phyloP scores from a whole-genome alignment of 495 filamentous ascomycete genomes.

The Parmelia sp. region DNA sequence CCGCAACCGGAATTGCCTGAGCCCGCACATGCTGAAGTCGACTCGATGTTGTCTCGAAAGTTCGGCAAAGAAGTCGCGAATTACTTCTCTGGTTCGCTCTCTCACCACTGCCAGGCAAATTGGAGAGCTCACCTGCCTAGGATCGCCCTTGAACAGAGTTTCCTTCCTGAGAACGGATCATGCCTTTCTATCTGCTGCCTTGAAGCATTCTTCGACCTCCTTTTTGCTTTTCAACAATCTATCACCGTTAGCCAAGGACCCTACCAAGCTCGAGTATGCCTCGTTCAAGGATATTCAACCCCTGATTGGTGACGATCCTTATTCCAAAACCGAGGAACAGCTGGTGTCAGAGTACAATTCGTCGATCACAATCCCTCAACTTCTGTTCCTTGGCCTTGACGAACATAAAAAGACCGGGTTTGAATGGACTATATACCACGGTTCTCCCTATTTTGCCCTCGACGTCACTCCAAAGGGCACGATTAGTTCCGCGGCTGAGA shows the following conservation, averaged over 20 bases:
- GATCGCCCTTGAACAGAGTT: slow-evolving; percentile 67
- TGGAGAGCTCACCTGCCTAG: slow-evolving; percentile 33
- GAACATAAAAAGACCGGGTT: slow-evolving; percentile 44
- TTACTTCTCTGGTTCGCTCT: slow-evolving; percentile 74
- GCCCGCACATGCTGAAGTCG: slow-evolving; percentile 57
- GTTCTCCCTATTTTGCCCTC: slow-evolving; percentile 78
- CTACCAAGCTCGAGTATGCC: slow-evolving; percentile 53
- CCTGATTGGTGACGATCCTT: slow-evolving; percentile 67
- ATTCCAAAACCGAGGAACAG: slow-evolving; percentile 65
- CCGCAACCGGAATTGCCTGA: slow-evolving; percentile 40
- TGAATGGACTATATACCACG: slow-evolving; percentile 58
- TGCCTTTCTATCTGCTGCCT: slow-evolving; percentile 67
- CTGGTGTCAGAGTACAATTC: slow-evolving; percentile 70
- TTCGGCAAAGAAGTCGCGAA: slow-evolving; percentile 90
- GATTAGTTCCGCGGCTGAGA: slow-evolving; percentile 42
- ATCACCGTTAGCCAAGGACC: slow-evolving; percentile 61
- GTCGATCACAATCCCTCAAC: slow-evolving; percentile 52
- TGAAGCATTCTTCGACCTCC: slow-evolving; percentile 59
- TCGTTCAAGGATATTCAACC: slow-evolving; percentile 56
- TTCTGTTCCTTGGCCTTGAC: slow-evolving; percentile 85
- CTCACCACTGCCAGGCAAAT: background rate
- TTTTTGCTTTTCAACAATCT: slow-evolving; percentile 78
- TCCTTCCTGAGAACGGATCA: slow-evolving; percentile 82
- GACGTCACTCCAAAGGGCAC: slow-evolving; percentile 73
- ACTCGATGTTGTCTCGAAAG: slow-evolving; percentile 78